Conservation (phyloP, 306 rosid genomes). For the Trifolium fragiferum region DNA sequence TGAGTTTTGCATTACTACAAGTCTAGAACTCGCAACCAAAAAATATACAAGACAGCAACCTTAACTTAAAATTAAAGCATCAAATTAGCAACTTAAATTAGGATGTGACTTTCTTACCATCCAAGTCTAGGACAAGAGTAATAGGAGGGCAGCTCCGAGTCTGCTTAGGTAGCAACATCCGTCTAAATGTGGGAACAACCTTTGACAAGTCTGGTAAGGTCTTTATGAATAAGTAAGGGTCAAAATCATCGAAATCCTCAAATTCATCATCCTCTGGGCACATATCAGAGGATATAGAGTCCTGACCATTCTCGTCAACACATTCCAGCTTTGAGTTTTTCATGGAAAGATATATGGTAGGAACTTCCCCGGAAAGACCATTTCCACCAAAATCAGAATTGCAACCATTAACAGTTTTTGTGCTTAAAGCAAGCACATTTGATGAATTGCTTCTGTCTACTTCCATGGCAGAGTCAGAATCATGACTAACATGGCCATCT, state of each 20-base stretch:
- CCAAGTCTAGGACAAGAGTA: slow-evolving; percentile 94
- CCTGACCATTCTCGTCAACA: slow-evolving; percentile 85
- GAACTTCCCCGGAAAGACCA: slow-evolving; percentile 74
- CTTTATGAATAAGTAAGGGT: slow-evolving; percentile 95
- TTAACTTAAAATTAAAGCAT: slow-evolving; percentile 13
- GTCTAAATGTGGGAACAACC: slow-evolving; percentile 94
- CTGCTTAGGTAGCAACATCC: slow-evolving; percentile 86
- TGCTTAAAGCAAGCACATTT: slow-evolving; percentile 41
- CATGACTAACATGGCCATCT: slow-evolving; percentile 52
- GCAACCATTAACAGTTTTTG: slow-evolving; percentile 45
- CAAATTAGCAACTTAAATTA: slow-evolving; percentile 25
- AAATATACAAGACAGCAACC: slow-evolving; percentile 9
- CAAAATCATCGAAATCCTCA: slow-evolving; percentile 87
- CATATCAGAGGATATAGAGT: slow-evolving; percentile 76
- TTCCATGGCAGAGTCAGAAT: slow-evolving; percentile 52
- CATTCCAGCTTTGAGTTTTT: slow-evolving; percentile 93
- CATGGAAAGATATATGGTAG: slow-evolving; percentile 82
- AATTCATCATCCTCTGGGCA: slow-evolving; percentile 76
- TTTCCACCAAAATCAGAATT: slow-evolving; percentile 69
- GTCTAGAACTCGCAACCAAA: slow-evolving; percentile 2
- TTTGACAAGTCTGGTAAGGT: slow-evolving; percentile 84
- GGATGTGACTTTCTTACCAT: slow-evolving; percentile 65
- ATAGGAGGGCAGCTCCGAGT: slow-evolving; percentile 98
- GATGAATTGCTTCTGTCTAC: slow-evolving; percentile 42
- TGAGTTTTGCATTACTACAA: not conserved